Percentiles rank a stretch among this genome's conserved stretches.
These are phyloP conservation scores for Gynandropsis gynandra DNA, from an alignment of 345 rosid genomes.

Conservation along the genomic window DNA sequence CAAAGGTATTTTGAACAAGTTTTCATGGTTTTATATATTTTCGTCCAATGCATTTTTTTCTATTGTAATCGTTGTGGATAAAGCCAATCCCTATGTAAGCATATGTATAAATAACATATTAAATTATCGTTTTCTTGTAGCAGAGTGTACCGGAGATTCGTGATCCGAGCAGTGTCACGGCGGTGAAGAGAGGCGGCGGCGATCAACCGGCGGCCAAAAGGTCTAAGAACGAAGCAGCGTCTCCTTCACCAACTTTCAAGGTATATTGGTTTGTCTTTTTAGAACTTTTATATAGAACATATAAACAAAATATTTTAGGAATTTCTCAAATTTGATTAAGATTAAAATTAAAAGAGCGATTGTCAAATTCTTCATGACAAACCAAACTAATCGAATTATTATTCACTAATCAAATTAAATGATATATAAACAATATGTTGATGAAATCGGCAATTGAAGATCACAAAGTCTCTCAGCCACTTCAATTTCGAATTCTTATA, in stretches of 20 bases:
- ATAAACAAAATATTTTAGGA: background rate
- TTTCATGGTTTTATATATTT: background rate
- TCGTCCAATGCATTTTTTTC: background rate
- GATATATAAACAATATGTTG: too few relatives aligned
- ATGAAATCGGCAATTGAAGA: too few relatives aligned
- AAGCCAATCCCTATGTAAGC: background rate
- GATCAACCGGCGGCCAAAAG: conserved; percentile 54
- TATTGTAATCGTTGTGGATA: background rate
- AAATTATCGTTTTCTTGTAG: conserved; percentile 7
- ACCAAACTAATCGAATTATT: too few relatives aligned
- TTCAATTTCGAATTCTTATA: too few relatives aligned
- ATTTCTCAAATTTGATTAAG: too few relatives aligned
- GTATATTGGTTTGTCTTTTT: conserved; percentile 27
- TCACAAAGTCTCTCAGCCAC: too few relatives aligned
- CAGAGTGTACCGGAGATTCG: conserved; percentile 46
- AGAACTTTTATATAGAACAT: background rate
- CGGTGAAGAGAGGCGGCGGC: conserved; percentile 78
- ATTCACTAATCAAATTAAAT: too few relatives aligned
- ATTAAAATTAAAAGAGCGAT: too few relatives aligned
- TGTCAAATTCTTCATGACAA: too few relatives aligned
- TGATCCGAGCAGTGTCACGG: conserved; percentile 39
- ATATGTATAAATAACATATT: conserved; percentile 3
- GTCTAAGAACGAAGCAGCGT: conserved; percentile 62
- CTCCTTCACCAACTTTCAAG: conserved; percentile 89
- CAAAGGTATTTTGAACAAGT: conserved; percentile 28